A percentile compares a stretch with the other conserved stretches of the same genome.
Conservation (phyloP, 1,284 basidiomycete species). For the Filobasidium uniguttulatum region DNA sequence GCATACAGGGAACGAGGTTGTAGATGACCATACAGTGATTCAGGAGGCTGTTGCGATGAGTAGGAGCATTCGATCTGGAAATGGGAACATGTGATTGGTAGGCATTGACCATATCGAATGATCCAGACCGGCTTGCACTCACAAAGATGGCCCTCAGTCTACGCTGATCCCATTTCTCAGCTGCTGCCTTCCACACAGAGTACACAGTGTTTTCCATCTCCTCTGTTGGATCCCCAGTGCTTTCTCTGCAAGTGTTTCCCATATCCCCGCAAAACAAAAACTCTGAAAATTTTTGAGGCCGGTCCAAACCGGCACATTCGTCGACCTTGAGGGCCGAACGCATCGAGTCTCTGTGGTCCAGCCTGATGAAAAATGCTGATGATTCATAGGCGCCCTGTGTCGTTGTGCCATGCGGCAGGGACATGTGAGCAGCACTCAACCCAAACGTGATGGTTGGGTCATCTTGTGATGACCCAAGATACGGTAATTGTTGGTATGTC, state of each 20-base stretch:
- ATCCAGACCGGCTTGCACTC: constrained; percentile 13
- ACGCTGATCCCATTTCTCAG: constrained; percentile 21
- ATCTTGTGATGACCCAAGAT: not conserved
- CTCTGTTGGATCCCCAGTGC: constrained; percentile 11
- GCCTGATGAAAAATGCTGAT: constrained; percentile 33
- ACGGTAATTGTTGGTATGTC: constrained; percentile 4
- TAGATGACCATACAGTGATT: constrained; percentile 34
- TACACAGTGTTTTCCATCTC: constrained; percentile 16
- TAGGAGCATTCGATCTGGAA: constrained; percentile 37
- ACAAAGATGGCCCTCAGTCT: constrained; percentile 31
- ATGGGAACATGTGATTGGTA: not conserved
- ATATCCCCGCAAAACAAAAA: constrained; percentile 36
- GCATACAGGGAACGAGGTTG: constrained; percentile 27
- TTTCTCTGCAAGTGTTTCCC: constrained; percentile 15
- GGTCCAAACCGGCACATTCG: constrained; percentile 10
- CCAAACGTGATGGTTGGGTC: constrained; percentile 14
- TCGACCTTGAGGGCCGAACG: no score
- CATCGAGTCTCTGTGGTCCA: no score
- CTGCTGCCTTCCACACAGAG: constrained; percentile 30
- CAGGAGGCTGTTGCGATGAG: constrained; percentile 24
- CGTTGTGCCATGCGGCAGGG: constrained; percentile 31
- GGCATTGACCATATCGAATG: no score
- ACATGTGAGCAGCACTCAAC: constrained; percentile 26
- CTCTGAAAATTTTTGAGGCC: constrained; percentile 12
- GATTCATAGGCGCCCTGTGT: constrained; percentile 29